These are phyloP conservation scores for Arachis hypogaea DNA, from an alignment of 306 rosid species.

Conservation along the genomic window DNA sequence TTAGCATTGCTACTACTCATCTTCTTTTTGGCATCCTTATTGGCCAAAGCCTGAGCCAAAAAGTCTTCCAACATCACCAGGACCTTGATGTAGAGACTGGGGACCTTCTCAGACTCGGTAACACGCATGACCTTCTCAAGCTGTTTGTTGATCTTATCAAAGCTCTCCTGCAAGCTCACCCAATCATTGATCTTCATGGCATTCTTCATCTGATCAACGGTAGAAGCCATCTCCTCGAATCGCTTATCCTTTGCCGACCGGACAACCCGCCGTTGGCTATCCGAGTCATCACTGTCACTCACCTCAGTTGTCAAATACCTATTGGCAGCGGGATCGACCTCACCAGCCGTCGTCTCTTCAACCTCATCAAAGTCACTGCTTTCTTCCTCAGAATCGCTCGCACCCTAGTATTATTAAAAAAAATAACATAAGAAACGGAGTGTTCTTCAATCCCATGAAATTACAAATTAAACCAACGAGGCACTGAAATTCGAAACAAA, in stretches of 20 bases:
- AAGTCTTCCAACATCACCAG: conserved; percentile 94
- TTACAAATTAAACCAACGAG: not conserved
- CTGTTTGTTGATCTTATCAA: conserved; percentile 90
- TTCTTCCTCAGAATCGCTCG: conserved; percentile 81
- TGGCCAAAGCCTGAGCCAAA: conserved; percentile 80
- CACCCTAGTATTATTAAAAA: conserved; percentile 51
- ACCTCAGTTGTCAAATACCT: conserved; percentile 51
- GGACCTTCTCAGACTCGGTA: conserved; percentile 80
- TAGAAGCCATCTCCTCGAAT: conserved; percentile 80
- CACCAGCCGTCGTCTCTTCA: conserved; percentile 47
- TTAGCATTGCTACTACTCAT: conserved; percentile 99
- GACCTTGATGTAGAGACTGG: conserved; percentile 78
- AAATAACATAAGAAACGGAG: not conserved
- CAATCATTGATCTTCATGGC: conserved; percentile 97
- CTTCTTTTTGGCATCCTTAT: conserved; percentile 95
- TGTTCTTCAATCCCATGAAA: not conserved
- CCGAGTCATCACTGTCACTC: conserved; percentile 78
- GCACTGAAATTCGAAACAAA: not conserved
- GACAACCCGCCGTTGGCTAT: conserved; percentile 69
- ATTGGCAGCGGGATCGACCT: conserved; percentile 21
- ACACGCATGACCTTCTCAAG: conserved; percentile 97
- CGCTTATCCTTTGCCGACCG: conserved; percentile 90
- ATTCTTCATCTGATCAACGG: conserved; percentile 94
- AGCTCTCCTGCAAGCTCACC: conserved; percentile 96
- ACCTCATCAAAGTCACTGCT: conserved; percentile 67